Conservation (phyloP, 495 filamentous ascomycete species). For the Neurospora sp. region DNA sequence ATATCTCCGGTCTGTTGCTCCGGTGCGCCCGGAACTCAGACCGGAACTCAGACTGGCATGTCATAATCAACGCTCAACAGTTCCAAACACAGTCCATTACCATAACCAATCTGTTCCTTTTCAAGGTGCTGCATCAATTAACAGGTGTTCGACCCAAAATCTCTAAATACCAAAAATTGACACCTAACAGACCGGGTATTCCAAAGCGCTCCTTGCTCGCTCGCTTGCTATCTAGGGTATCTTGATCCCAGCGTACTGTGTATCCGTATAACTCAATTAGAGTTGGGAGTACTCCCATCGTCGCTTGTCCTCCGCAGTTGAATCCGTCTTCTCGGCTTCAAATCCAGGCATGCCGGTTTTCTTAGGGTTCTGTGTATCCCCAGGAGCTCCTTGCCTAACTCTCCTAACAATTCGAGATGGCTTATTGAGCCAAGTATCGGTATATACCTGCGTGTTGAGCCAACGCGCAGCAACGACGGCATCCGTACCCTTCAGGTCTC, state of each 20-base stretch:
- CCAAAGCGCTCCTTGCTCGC: not conserved
- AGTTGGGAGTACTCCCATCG: not conserved
- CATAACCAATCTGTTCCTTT: not conserved
- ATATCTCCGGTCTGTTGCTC: not conserved
- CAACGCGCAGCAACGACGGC: constrained; percentile 1
- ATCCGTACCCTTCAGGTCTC: constrained; percentile 4
- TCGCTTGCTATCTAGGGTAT: not conserved
- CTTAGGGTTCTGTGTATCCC: not conserved
- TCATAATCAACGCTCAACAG: not conserved
- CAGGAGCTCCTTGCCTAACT: not conserved
- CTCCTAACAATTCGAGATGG: not conserved
- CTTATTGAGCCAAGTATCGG: not conserved
- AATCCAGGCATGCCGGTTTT: not conserved
- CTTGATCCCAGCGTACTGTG: not conserved
- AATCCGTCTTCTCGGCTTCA: not conserved
- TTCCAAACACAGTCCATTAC: not conserved
- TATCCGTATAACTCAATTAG: not conserved
- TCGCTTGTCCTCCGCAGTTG: not conserved
- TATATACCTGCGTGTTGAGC: not conserved
- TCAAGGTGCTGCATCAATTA: not conserved
- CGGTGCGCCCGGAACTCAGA: not conserved
- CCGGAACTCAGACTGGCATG: not conserved
- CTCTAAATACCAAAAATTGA: not conserved
- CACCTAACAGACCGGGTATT: not conserved
- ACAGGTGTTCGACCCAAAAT: not conserved